Evolutionary conservation across 1,284 basidiomycete genomes (phyloP), one percentile per base, ranked within the genome.

Genomic region (Sporisorium exsertum): DNA sequence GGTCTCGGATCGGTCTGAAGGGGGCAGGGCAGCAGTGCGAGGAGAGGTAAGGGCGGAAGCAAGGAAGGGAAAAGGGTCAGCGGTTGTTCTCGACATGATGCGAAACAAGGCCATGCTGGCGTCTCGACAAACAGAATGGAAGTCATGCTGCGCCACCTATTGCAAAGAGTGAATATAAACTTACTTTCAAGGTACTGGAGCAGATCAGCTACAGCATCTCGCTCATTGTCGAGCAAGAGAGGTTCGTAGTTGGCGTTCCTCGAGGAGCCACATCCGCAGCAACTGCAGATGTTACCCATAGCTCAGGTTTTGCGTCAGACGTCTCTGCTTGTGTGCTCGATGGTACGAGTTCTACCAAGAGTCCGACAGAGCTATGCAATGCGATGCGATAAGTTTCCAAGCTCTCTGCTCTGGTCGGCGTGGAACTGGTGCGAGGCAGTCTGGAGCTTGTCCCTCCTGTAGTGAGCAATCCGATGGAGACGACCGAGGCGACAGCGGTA

Each of bases 191-290:
- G 91, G 86, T 94, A 98, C 86, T 98, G 96, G 8, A 99, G 89
- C 61, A 99, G 88, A 87, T 99, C 97, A 37, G 97, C 97, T 27
- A 99, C 96, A 7, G 96, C 97, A 87, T 99, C 96, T 79, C 97
- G 91, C 88, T 99, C 96, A 85, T 96, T 98, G 89, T 99, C 97
- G 61, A 98, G 89, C 62, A 99, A 88, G 63, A 99, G 88, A 42
- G 97, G 96, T 87, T 99, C 96, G 69, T 86, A 84, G 69, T 81
- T 78, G 60, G 57, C 61, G 49, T 68, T 62, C 56, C 63, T 64
- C 24, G 72, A 72, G 50, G 57, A 64, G 56, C 65, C 61, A 56
- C 69, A 67, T 33, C 65, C 77, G 62, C 69, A 75, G 72, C 82
- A 84, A 64, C 81, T 84, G 65, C 79, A 84, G 55, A 81, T 56